Evolutionary conservation across 768 basidiomycete genomes (phyloP).

Genomic region (Boletus sp.): DNA sequence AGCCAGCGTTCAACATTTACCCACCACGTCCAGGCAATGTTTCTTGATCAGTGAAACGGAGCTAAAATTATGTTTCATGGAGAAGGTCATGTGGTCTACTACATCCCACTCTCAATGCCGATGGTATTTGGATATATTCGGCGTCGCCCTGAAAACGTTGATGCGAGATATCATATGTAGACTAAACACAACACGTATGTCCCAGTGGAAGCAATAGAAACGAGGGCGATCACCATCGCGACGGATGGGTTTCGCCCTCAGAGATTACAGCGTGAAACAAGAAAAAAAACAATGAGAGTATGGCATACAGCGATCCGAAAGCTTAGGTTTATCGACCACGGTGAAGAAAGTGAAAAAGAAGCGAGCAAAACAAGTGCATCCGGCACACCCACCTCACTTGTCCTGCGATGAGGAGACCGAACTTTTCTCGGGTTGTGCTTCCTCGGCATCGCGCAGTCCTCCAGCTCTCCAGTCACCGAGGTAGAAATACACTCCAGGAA

Average conservation of each 20-base stretch:
- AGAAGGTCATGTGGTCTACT: too few relatives aligned
- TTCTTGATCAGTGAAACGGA: too few relatives aligned
- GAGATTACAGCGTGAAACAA: not conserved
- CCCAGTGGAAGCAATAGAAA: not conserved
- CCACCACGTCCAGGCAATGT: too few relatives aligned
- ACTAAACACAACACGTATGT: not conserved
- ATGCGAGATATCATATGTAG: not conserved
- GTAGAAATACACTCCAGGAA: conserved; percentile 66
- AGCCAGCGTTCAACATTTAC: too few relatives aligned
- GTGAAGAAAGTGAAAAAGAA: not conserved
- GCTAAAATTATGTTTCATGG: too few relatives aligned
- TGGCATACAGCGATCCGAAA: not conserved
- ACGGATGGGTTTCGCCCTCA: not conserved
- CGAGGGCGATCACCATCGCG: not conserved
- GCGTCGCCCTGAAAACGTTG: not conserved
- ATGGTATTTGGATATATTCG: not conserved
- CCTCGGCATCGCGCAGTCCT: conserved; percentile 42
- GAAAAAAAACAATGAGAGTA: not conserved
- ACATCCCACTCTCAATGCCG: not conserved
- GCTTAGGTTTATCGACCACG: not conserved
- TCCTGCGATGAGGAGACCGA: conserved; percentile 10
- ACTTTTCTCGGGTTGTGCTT: conserved; percentile 21
- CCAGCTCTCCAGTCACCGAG: conserved; percentile 47
- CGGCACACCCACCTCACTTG: not conserved
- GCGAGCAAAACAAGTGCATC: not conserved